Conservation (phyloP, 176 grass and related monocot genomes). For the Bolboschoenus planiculmis region DNA sequence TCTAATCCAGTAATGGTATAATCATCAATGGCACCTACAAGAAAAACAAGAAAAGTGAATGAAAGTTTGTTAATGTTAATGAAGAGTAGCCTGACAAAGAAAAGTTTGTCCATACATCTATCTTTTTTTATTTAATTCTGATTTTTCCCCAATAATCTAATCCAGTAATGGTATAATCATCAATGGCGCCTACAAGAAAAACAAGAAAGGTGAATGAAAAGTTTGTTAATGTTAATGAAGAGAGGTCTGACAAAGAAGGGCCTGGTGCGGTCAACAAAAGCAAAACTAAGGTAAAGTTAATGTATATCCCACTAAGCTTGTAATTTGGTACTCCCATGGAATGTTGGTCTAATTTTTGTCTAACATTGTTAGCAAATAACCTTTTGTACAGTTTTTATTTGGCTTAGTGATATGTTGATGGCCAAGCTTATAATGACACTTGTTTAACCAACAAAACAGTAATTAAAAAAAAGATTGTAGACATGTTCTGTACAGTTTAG, state of each 20-base stretch:
- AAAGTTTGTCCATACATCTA: neutral
- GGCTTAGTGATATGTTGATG: neutral
- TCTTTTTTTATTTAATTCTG: no score
- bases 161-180: conserved; percentile 1
- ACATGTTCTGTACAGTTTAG: neutral
- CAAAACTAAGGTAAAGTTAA: neutral
- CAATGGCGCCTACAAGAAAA: conserved; percentile 80
- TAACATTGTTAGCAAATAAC: neutral
- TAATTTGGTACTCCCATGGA: neutral
- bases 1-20: conserved; percentile 4
- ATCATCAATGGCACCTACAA: conserved; percentile 59
- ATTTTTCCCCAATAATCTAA: neutral
- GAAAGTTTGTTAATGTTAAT: conserved; percentile 58
- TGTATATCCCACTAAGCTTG: neutral
- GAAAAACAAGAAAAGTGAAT: conserved; percentile 73
- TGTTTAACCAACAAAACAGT: neutral
- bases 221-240: conserved; percentile 62
- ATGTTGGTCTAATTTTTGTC: neutral
- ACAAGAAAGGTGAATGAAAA: conserved; percentile 66
- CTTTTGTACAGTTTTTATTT: neutral
- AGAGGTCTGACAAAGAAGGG: conserved; percentile 57
- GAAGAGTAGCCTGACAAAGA: conserved; percentile 74
- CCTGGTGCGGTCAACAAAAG: conserved; percentile 37
- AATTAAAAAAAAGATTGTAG: neutral
- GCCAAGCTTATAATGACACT: neutral